Base-by-base conservation (phyloP, 1,284 basidiomycete species). In the Cryptococcus floricola region DNA sequence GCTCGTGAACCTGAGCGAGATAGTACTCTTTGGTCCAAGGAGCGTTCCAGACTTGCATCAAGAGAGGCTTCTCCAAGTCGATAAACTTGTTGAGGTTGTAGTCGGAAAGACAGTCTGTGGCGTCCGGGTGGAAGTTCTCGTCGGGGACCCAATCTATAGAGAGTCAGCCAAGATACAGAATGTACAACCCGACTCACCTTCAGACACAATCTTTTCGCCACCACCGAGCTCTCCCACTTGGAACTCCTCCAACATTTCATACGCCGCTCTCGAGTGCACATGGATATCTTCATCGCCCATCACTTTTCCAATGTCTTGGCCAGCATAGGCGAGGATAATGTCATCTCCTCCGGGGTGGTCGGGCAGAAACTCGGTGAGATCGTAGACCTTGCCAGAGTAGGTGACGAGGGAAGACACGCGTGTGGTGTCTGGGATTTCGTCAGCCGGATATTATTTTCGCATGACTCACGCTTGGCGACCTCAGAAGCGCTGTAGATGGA, bases 1-100 rank as follows among this genome's bases (percentile, higher is more conserved):
- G 90, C 77, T 95, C 91, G 77, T 98, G 95, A 0, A 98, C 92
- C 77, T 98, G 95, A 70, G 91, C 84, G 52, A 98, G 81, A 76
- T 98, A 98, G 74, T 96, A 98, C 23, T 88, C 85, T 81, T 98
- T 98, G 70, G 87, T 87, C 65, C 52, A 72, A 13, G 64, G 65
- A 4, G 73, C 72, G 34, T 56, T 53, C 69, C 69, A 72, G 1
- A 75, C 71, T 57, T 74, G 71, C 38, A 57, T 53, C 14, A 74
- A 57, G 5, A 99, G 77, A 3, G 96, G 92, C 74, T 87, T 85
- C 63, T 85, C 83, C 31, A 99, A 83, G 75, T 99, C 95, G 60
- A 99, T 81, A 78, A 99, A 99, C 71, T 91, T 83, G 75, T 89
- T 91, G 79, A 89, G 87, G 75, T 87, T 85, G 65, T 77, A 87